phyloP scores from a whole-genome alignment of 2,329 filamentous ascomycete genomes.

The Pseudogymnoascus sp. region DNA sequence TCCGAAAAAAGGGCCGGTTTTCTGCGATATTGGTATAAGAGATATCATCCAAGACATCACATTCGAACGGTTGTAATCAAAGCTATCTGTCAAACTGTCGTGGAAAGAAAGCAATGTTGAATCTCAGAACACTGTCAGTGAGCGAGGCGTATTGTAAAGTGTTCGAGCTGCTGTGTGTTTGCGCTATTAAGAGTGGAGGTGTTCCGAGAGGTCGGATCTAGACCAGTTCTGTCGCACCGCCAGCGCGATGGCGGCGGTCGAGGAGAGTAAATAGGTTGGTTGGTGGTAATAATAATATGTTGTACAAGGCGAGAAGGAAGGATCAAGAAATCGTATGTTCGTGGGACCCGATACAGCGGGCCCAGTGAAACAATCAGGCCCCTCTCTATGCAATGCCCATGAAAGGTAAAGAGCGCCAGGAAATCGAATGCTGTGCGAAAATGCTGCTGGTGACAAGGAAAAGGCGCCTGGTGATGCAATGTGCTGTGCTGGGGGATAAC shows the following conservation, averaged over 20 bases:
- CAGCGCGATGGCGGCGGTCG: background rate
- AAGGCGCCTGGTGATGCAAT: background rate
- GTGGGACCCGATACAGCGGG: background rate
- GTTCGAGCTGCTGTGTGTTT: background rate
- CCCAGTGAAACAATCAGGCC: background rate
- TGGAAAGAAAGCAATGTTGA: background rate
- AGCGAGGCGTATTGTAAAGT: background rate
- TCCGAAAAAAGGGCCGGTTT: background rate
- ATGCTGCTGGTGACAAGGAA: background rate
- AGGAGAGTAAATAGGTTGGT: constrained; percentile 2
- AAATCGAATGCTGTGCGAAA: background rate
- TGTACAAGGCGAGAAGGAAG: background rate
- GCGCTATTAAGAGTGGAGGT: background rate
- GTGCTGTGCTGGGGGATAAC: constrained; percentile 4
- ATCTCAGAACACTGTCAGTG: background rate
- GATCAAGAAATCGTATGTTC: background rate
- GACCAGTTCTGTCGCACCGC: background rate
- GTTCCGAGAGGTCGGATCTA: background rate
- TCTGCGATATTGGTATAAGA: background rate
- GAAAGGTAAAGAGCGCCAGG: background rate
- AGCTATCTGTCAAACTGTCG: background rate
- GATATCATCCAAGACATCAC: background rate
- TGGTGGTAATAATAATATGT: background rate
- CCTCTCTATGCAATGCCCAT: background rate
- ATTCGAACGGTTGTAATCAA: background rate